phyloP scores from a whole-genome alignment of 345 rosid species.

The Eucalyptus cladocalyx region DNA sequence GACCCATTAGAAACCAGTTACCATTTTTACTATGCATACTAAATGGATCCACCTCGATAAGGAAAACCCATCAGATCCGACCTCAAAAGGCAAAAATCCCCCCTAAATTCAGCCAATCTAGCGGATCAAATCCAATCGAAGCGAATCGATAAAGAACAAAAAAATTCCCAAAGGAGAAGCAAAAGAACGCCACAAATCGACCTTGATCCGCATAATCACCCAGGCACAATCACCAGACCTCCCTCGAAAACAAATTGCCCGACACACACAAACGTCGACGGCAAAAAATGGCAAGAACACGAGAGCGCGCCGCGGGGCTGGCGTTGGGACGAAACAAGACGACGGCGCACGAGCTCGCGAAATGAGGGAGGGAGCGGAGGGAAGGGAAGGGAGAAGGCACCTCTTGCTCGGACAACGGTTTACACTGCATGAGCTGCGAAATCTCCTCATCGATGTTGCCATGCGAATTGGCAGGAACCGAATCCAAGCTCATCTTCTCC shows the following conservation, averaged over 20 bases:
- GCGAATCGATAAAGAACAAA: background rate
- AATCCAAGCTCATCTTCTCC: conserved; percentile 52
- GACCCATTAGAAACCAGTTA: background rate
- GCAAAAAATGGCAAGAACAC: background rate
- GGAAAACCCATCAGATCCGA: background rate
- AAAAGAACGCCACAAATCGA: background rate
- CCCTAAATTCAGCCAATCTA: background rate
- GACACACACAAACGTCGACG: background rate
- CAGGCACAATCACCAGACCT: background rate
- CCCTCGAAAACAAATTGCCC: background rate
- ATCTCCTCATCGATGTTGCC: conserved; percentile 74
- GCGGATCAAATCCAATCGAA: background rate
- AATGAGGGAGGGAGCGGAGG: background rate
- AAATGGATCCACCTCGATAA: background rate
- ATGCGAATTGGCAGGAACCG: conserved; percentile 45
- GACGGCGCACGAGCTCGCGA: background rate
- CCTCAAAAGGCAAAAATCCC: background rate
- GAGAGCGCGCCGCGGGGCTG: background rate
- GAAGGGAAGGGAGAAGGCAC: conserved; percentile 1
- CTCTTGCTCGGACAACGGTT: conserved; percentile 80
- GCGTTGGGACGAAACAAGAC: background rate
- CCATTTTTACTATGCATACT: background rate
- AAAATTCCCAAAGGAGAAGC: background rate
- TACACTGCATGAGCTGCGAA: conserved; percentile 89
- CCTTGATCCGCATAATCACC: background rate